Conservation (phyloP, 108 stramenopile genomes). For the Fragilaria crotonensis region DNA sequence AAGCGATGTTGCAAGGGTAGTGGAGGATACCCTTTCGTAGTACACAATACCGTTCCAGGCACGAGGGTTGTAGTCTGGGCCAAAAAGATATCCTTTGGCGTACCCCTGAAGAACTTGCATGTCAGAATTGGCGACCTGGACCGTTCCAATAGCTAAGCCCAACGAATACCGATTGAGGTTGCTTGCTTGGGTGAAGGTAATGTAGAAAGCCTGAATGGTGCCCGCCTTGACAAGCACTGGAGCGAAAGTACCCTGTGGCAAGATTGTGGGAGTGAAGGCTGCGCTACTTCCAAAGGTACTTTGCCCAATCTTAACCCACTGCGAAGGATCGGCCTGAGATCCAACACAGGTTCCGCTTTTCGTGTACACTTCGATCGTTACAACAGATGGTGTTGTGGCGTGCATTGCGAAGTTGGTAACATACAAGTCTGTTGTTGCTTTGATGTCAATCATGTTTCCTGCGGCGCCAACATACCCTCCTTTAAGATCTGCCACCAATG, state of each 20-base stretch:
- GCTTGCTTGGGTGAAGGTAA: not conserved
- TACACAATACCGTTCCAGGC: slow-evolving; percentile 3
- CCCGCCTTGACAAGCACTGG: slow-evolving; percentile 2
- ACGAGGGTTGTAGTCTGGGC: not conserved
- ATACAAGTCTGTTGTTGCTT: not conserved
- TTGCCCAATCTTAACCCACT: slow-evolving; percentile 3
- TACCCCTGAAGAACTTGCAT: slow-evolving; percentile 3
- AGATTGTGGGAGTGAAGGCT: not conserved
- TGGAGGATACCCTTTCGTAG: not conserved
- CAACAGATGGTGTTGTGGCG: not conserved
- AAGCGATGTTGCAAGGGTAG: too few species aligned
- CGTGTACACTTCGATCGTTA: slow-evolving; percentile 5
- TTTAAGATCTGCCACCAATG: not conserved
- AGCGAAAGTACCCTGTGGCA: not conserved
- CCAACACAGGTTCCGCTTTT: slow-evolving; percentile 2
- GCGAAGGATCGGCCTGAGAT: not conserved
- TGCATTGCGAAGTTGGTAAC: slow-evolving; percentile 6
- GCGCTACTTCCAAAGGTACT: not conserved
- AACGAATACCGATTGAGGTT: slow-evolving; percentile 4
- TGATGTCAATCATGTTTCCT: slow-evolving; percentile 8
- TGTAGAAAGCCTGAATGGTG: slow-evolving; percentile 4
- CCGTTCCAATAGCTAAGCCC: not conserved
- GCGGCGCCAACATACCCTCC: not conserved
- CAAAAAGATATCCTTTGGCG: slow-evolving; percentile 5
- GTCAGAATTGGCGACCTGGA: not conserved